Percentiles rank a stretch among this genome's conserved stretches.
Conservation (phyloP, 768 basidiomycete species). For the Leucocoprinus birnbaumii region DNA sequence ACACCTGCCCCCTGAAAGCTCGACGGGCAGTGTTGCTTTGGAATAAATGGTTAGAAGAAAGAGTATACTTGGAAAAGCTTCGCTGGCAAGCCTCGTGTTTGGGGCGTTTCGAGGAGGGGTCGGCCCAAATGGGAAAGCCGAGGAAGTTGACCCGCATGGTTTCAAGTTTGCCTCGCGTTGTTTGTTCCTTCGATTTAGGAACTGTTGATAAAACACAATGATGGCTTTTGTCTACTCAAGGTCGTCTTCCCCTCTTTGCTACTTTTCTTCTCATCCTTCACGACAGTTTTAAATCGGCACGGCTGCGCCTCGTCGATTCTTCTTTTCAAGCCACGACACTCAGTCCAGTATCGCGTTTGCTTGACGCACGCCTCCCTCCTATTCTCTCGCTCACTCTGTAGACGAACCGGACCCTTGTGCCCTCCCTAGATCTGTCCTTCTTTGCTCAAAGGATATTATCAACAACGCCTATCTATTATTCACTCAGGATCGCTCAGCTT, state of each 20-base stretch:
- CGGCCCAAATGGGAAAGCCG: not conserved
- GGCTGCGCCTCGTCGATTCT: conserved; percentile 7
- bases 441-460: not conserved
- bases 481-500: not conserved
- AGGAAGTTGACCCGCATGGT: conserved; percentile 7
- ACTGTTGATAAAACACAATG: conserved; percentile 7
- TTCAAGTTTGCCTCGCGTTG: conserved; percentile 7
- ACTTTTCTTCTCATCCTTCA: not conserved
- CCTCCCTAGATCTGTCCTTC: not conserved
- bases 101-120: not conserved
- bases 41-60: not conserved
- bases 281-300: not conserved
- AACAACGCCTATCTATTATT: not conserved
- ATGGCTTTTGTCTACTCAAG: not conserved
- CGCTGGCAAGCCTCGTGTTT: not conserved
- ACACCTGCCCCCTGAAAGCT: not conserved
- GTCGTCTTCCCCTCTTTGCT: not conserved
- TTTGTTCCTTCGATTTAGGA: not conserved
- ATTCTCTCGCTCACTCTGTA: not conserved
- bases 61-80: too few species aligned
- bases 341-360: not conserved
- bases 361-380: not conserved
- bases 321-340: not conserved
- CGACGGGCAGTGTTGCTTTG: not conserved
- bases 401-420: not conserved